phyloP scores from a whole-genome alignment of 179 eudicot species.

The Amaranthus tricolor region DNA sequence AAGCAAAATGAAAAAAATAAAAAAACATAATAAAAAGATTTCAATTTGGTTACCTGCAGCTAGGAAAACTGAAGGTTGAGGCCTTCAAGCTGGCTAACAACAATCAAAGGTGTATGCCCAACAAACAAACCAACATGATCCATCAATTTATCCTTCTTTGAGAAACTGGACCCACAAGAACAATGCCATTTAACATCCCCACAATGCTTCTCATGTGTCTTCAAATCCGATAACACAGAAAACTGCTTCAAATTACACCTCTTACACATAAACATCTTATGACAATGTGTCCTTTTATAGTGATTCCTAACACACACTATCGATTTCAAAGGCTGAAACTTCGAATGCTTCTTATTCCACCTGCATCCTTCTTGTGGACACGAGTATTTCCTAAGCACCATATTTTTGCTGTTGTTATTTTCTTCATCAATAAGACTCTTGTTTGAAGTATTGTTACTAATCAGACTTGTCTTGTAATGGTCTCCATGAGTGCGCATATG shows the following conservation, averaged over 20 bases:
- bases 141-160: conserved; percentile 82
- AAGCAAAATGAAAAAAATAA: no score
- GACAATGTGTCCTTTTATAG: conserved; percentile 92
- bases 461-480: no score
- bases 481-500: no score
- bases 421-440: no score
- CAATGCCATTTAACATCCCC: conserved; percentile 84
- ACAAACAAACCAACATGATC: conserved; percentile 69
- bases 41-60: no score
- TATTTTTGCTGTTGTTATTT: not conserved
- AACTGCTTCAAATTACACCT: conserved; percentile 73
- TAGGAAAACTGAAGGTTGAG: no score
- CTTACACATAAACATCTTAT: conserved; percentile 75
- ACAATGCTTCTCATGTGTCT: conserved; percentile 85
- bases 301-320: conserved; percentile 86
- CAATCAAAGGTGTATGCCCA: conserved; percentile 23
- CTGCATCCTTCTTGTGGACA: conserved; percentile 76
- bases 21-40: no score
- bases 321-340: conserved; percentile 73
- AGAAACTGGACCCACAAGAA: conserved; percentile 79
- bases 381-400: conserved; percentile 41
- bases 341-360: conserved; percentile 64
- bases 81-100: conserved; percentile 20
- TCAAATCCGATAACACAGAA: conserved; percentile 78
- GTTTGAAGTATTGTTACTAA: not conserved